These are phyloP conservation scores for grape (Vitis vinifera) DNA, from an alignment of 164 flowering plant species.

Conservation along the genomic window ASM3070453v1 NC_081809.1:2808501-2809000, in stretches of 20 bases:
- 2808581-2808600: neutral
- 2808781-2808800: neutral
- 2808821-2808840: slow-evolving; percentile 17
- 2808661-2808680: slow-evolving; percentile 21
- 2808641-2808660: slow-evolving; percentile 10
- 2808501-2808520: slow-evolving; percentile 15
- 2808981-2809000: slow-evolving; percentile 14
- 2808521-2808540: neutral
- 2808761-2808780: slow-evolving; percentile 14
- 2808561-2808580: neutral
- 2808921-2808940: slow-evolving; percentile 6
- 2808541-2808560: neutral
- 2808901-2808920: neutral
- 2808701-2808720: slow-evolving; percentile 23
- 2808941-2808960: neutral
- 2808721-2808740: slow-evolving; percentile 7
- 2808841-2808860: neutral
- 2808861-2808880: neutral
- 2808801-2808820: neutral
- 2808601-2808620: neutral
- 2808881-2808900: neutral
- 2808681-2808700: slow-evolving; percentile 38
- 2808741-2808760: slow-evolving; percentile 26
- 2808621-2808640: slow-evolving; percentile 1
- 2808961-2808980: slow-evolving; percentile 4